Conservation (phyloP, 352 stramenopile species). For the Globisporangium carolinianum region DNA sequence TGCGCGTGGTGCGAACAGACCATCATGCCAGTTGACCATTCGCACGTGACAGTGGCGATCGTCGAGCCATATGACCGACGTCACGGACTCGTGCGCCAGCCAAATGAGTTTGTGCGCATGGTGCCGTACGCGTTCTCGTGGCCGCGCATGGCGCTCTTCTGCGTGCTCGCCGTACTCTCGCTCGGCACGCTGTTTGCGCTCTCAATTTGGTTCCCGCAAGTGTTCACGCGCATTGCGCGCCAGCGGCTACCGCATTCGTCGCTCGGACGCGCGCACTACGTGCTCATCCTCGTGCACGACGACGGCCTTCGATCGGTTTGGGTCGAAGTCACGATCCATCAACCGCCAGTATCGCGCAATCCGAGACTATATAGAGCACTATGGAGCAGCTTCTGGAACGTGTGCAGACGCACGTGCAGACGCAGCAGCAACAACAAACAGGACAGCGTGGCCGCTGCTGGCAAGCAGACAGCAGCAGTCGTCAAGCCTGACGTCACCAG, state of each 20-base stretch:
- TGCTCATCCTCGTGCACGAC: constrained; percentile 33
- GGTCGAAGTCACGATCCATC: constrained; percentile 28
- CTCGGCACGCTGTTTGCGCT: constrained; percentile 24
- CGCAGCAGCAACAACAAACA: neutral
- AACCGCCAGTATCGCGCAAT: neutral
- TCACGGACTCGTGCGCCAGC: neutral
- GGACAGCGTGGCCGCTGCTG: too few species aligned
- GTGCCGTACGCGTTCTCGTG: constrained; percentile 39
- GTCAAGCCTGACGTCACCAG: neutral
- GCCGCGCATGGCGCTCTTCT: constrained; percentile 20
- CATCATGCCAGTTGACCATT: neutral
- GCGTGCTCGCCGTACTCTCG: constrained; percentile 18
- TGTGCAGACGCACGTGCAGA: neutral
- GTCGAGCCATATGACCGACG: neutral
- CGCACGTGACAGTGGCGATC: neutral
- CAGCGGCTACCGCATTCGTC: constrained; percentile 12
- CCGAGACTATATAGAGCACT: neutral
- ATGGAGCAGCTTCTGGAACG: too few species aligned
- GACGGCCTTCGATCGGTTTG: constrained; percentile 22
- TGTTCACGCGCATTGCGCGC: constrained; percentile 48
- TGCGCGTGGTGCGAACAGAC: neutral
- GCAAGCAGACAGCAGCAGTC: neutral
- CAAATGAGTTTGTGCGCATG: constrained; percentile 15
- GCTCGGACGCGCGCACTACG: constrained; percentile 29
- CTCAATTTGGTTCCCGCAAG: constrained; percentile 49